Evolutionary conservation across 257 asterid genomes (phyloP), one percentile per base, ranked within the genome.

Genomic region (Solanum microdontum): DNA sequence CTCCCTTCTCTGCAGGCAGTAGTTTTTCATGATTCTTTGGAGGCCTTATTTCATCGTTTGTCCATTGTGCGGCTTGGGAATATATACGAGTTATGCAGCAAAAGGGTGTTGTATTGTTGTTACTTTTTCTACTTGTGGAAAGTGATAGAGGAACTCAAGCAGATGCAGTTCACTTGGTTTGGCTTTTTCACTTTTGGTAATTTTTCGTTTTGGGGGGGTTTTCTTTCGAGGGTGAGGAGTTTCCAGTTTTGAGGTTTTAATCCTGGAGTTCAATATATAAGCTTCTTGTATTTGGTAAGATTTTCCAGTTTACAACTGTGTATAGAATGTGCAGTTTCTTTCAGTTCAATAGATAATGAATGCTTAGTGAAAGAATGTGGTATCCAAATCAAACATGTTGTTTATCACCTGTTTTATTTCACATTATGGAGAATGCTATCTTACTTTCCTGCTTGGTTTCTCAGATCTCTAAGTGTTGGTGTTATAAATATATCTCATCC

Each of bases 1-100:
- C 82, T 94, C 95, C 95, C 92, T 93, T 84, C 88, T 90, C 89
- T 87, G 88, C 89, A 85, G 86, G 60, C 48, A 19, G 30, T 68
- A 66, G 86, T 87, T 83, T 62, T 51, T 12, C 79, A 23, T 32
- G 43, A 58, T 86, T 70, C 79, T 51, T 64, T 84, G 89, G 88
- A 91, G 90, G 91, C 93, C 92, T 76, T 79, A 83, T 90, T 90
- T 73, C 89, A 60, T 86, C 87, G 84, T 64, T 58, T 30, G 85
- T 68, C 48, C 84, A 86, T 87, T 88, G 70, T 73, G 28, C 64
- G 66, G 87, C 80, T 85, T 68, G 60, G 89, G 51, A 43, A 85
- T 88, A 90, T 91, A 87, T 90, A 89, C 88, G 90, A 90, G 92
- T 88, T 90, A 86, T 84, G 82, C 77, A 88, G 88, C 90, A 82